phyloP scores from a whole-genome alignment of 2,329 filamentous ascomycete species.

The Stagonosporopsis tanaceti region DNA sequence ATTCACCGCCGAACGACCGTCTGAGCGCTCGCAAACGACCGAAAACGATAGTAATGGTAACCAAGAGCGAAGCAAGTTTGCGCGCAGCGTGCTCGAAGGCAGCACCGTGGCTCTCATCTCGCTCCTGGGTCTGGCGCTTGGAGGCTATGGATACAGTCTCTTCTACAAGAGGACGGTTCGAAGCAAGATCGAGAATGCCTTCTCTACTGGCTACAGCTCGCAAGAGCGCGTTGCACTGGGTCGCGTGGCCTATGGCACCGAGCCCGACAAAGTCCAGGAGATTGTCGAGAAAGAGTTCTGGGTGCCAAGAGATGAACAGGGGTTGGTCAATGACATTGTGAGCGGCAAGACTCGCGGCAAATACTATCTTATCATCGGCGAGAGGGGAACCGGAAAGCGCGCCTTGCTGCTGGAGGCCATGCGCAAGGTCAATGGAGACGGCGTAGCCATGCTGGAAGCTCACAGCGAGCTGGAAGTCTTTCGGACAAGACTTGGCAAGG shows the following conservation, averaged over 20 bases:
- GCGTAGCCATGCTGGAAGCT: slow-evolving; percentile 93
- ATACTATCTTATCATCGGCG: slow-evolving; percentile 90
- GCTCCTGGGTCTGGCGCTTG: slow-evolving; percentile 42
- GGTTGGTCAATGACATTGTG: slow-evolving; percentile 81
- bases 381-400: slow-evolving; percentile 95
- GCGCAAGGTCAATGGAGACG: slow-evolving; percentile 86
- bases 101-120: slow-evolving; percentile 47
- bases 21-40: neutral
- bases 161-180: slow-evolving; percentile 44
- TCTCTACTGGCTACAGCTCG: slow-evolving; percentile 44
- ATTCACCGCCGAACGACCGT: slow-evolving; percentile 1
- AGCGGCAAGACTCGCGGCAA: slow-evolving; percentile 75
- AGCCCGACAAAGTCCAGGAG: slow-evolving; percentile 37
- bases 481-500: slow-evolving; percentile 88
- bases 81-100: slow-evolving; percentile 45
- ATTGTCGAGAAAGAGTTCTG: slow-evolving; percentile 68
- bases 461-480: slow-evolving; percentile 96
- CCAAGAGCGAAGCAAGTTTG: slow-evolving; percentile 40
- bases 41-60: slow-evolving; percentile 4
- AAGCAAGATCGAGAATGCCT: slow-evolving; percentile 47
- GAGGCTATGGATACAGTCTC: slow-evolving; percentile 45
- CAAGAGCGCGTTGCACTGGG: slow-evolving; percentile 45
- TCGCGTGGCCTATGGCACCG: slow-evolving; percentile 39
- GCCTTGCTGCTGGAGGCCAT: slow-evolving; percentile 95
- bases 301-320: slow-evolving; percentile 83